Conservation (phyloP, 1,139 yeast genomes). For the Geotrichum carabidarum region DNA sequence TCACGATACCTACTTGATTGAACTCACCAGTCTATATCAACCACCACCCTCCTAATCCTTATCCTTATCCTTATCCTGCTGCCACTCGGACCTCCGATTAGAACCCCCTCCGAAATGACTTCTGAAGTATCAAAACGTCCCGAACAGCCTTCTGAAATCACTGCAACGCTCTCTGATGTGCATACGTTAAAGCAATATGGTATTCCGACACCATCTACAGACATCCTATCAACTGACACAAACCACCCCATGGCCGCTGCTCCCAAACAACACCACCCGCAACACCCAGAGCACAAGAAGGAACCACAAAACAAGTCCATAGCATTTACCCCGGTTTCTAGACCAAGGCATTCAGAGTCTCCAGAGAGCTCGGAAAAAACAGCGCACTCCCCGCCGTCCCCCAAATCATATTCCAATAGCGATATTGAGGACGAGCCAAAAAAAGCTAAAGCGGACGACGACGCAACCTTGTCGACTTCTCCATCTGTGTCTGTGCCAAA, state of each 20-base stretch:
- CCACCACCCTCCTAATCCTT: not conserved
- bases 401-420: not conserved
- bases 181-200: no score
- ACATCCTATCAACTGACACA: no score
- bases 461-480: not conserved
- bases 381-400: not conserved
- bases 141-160: not conserved
- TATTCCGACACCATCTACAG: no score
- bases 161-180: not conserved
- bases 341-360: not conserved
- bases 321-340: not conserved
- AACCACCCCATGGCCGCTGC: no score
- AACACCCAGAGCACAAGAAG: not conserved
- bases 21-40: no score
- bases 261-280: no score
- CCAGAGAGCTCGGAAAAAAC: not conserved
- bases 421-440: not conserved
- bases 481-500: constrained; percentile 7
- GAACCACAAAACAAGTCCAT: not conserved
- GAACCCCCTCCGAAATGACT: not conserved
- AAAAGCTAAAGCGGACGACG: not conserved
- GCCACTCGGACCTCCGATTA: not conserved
- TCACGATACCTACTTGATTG: no score
- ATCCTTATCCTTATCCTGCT: not conserved
- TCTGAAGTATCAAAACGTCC: not conserved